Base-by-base conservation (phyloP, 2,329 filamentous ascomycete species). In the Neurospora sp. region DNA sequence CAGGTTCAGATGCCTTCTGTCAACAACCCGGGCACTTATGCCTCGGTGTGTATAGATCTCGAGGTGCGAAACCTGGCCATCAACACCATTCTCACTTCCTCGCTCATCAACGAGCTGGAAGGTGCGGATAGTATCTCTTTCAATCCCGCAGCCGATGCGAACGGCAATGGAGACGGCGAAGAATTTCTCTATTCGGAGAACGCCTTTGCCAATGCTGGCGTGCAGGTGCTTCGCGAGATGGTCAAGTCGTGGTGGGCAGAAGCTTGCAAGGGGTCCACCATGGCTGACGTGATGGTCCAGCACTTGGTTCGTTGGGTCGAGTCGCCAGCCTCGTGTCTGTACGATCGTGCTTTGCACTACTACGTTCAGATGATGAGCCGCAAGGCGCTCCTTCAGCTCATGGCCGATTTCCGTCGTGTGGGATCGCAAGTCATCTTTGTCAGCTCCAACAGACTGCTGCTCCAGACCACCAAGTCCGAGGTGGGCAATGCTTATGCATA, bases 341-440 rank as follows among this genome's bases (percentile, higher is more conserved):
- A 98, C 78, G 96, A 99, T 80, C 89, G 92, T 4, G 93, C 94
- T 6, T 81, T 99, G 73, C 93, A 98, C 78, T 96, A 97, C 83
- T 98, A 99, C 77, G 94, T 99, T 69, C 95, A 97, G 79, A 96
- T 97, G 89, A 96, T 99, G 91, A 97, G 93, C 40, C 91, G 93
- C 74, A 99, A 99, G 80, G 96, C 96, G 0, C 92, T 99, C 74
- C 92, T 97, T 77, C 95, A 98, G 80, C 87, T 99, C 42, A 97
- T 99, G 91, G 92, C 91, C 0, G 96, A 99, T 78, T 99, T 99
- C 82, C 90, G 93, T 71, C 90, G 95, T 11, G 95, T 99, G 1
- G 96, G 96, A 2, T 97, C 93, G 0, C 93, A 97, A 75, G 90
- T 99, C 28, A 88, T 99, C n/a, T 98, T 96, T 79, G 96, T 96